Evolutionary conservation across 192 early-diverging fungal genomes (phyloP).

Genomic region (Coemansia furcata): DNA sequence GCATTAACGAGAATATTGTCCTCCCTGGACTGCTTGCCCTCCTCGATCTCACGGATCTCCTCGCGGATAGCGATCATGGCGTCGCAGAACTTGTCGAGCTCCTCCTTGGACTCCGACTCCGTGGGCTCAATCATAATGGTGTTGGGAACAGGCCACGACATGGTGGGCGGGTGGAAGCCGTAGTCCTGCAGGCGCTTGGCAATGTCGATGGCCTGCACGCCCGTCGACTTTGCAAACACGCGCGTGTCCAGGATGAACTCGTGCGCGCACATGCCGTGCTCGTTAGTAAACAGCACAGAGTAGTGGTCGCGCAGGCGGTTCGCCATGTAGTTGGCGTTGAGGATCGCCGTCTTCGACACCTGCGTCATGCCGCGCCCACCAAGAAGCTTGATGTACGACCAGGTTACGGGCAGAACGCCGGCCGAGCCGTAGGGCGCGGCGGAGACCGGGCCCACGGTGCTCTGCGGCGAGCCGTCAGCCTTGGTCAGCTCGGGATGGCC

Average conservation of each 20-base stretch:
- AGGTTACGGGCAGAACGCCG: slow-evolving; percentile 94
- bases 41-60: slow-evolving; percentile 87
- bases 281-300: slow-evolving; percentile 88
- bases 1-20: slow-evolving; percentile 87
- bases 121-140: slow-evolving; percentile 99
- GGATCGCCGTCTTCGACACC: slow-evolving; percentile 85
- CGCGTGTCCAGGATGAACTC: slow-evolving; percentile 98
- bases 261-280: slow-evolving; percentile 95
- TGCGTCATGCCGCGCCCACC: slow-evolving; percentile 87
- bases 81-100: slow-evolving; percentile 97
- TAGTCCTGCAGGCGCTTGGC: slow-evolving; percentile 99
- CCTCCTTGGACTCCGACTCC: slow-evolving; percentile 89
- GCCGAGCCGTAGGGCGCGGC: slow-evolving; percentile 97
- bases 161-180: slow-evolving; percentile 98
- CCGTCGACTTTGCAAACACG: slow-evolving; percentile 75
- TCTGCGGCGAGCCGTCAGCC: slow-evolving; percentile 59
- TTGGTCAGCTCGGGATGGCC: slow-evolving; percentile 80
- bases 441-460: slow-evolving; percentile 88
- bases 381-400: slow-evolving; percentile 99
- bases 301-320: slow-evolving; percentile 88
- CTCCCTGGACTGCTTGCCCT: slow-evolving; percentile 78
- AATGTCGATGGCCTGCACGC: slow-evolving; percentile 92
- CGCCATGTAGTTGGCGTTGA: slow-evolving; percentile 99
- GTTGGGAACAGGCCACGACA: slow-evolving; percentile 99
- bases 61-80: slow-evolving; percentile 94